Evolutionary conservation across 2,329 filamentous ascomycete species (phyloP).

Genomic region (Ophiostoma populinum): DNA sequence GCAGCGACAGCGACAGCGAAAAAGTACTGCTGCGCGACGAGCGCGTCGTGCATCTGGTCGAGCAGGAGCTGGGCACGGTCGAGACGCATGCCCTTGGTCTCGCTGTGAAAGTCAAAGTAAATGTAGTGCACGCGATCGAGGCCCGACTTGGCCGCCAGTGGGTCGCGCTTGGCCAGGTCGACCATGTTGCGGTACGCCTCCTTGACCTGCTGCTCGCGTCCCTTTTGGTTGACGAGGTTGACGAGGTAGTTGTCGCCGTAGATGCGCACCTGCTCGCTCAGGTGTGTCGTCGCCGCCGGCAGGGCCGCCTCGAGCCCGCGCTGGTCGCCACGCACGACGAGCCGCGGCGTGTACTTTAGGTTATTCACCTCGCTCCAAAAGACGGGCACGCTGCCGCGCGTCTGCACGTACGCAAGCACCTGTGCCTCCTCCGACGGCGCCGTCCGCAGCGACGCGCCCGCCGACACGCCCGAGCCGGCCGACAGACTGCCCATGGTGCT

Average conservation of each 20-base stretch:
- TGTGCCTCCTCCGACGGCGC: constrained; percentile 54
- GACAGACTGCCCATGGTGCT: constrained; percentile 65
- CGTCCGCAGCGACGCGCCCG: constrained; percentile 11
- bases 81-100: constrained; percentile 91
- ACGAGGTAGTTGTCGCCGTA: constrained; percentile 97
- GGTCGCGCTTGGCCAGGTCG: constrained; percentile 52
- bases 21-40: constrained; percentile 78
- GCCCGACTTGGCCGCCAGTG: constrained; percentile 42
- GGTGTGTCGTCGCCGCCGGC: constrained; percentile 67
- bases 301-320: constrained; percentile 67
- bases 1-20: constrained; percentile 78
- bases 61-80: constrained; percentile 77
- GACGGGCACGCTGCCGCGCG: constrained; percentile 84
- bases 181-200: constrained; percentile 88
- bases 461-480: constrained; percentile 36
- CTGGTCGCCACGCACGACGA: constrained; percentile 75
- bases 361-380: constrained; percentile 96
- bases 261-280: constrained; percentile 78
- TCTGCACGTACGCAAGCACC: constrained; percentile 88
- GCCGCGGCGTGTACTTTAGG: constrained; percentile 74
- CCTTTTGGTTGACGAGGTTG: constrained; percentile 93
- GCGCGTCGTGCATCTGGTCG: constrained; percentile 59
- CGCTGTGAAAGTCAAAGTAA: constrained; percentile 97
- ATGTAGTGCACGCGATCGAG: constrained; percentile 85
- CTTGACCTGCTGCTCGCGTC: constrained; percentile 77